Evolutionary conservation across 192 early-diverging fungal genomes (phyloP), one percentile per base, ranked within the genome.

Genomic region (Powellomyces hirtus): DNA sequence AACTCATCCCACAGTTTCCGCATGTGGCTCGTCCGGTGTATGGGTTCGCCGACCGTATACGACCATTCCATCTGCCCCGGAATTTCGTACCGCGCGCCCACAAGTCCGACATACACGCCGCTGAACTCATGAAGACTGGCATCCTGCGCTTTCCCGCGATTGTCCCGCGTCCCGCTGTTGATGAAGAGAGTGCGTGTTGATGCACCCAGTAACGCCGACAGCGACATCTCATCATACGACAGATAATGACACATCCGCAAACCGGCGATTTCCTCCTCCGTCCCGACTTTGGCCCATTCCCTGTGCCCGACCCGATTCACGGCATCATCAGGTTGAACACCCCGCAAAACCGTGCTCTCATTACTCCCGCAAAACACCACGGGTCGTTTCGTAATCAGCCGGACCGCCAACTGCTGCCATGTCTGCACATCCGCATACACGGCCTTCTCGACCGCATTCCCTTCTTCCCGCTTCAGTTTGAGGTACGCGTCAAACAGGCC

Each of bases 211-310:
- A 71, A 46, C 7, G 76, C 76, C 3, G 76, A 63, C 0, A 77
- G 20, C 0, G 33, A 33, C 68, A 77, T 77, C 62, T 77, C 76
- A 16, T 75, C 76, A 44, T 77, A 77, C 6, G 73, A 49, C 27
- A 77, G 42, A 63, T 75, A 77, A 27, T 75, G 68, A 24, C 20
- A 30, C 31, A 77, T 58, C 35, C 26, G 27, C 10, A 77, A 20
- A 49, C 26, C 46, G 27, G 27, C 30, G 16, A 13, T 62, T n/a
- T 53, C 44, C 6, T 22, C 8, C 14, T 53, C 66, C 7, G 45
- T 24, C 0, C 65, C 56, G 14, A 63, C 70, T 5, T 20, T 56
- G 26, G 50, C 16, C 74, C 69, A 75, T 5, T 60, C 58, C 26
- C 16, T 27, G 35, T 34, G 34, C 37, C 24, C 46, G 7, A 64